Evolutionary conservation across 2,329 filamentous ascomycete species (phyloP), one percentile per base, ranked within the genome.

Genomic region (Achaetomium macrosporum): DNA sequence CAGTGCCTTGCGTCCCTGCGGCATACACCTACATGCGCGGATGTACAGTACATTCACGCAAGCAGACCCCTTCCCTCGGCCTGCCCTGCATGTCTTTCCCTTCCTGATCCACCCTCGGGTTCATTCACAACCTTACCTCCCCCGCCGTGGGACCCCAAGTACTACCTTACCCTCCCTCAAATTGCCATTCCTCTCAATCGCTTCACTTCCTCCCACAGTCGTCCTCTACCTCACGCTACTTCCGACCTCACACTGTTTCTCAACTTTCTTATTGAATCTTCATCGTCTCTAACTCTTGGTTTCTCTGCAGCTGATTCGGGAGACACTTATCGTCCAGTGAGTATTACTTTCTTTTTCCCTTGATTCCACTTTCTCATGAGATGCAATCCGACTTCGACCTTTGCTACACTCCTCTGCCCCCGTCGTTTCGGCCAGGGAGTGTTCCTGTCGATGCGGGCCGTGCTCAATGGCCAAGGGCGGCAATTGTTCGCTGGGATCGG

Each of bases 311-410:
- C 79, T 68, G 79, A 82, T 64, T 75, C 77, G 63, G 76, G 76
- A 69, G 79, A 83, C 65, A 82, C 72, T 59, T 83, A 82, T 69
- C 78, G 79, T 68, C 77, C 79, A 65, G 79, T 79, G 71, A 78
- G 76, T 77, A 30, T 43, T 45, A 42, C 50, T 50, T 58, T 57
- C 52, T 46, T 37, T 30, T 41, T 39, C 37, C 42, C 30, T 20
- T 46, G 29, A 19, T 7, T 30, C 42, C 9, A 29, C 30, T 17
- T 15, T n/a, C 19, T n/a, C 17, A 25, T 8, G 45, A 20, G 35
- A 10, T 30, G 35, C 46, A 36, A 35, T 20, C 20, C 33, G 19
- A 33, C 20, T 12, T 19, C 47, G 11, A 20, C 36, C 12, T 42
- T 33, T n/a, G n/a, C 17, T 16, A 13, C 20, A 30, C 17, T 33